Evolutionary conservation across 192 early-diverging fungal species (phyloP).

Genomic region (Coemansia sp.): DNA sequence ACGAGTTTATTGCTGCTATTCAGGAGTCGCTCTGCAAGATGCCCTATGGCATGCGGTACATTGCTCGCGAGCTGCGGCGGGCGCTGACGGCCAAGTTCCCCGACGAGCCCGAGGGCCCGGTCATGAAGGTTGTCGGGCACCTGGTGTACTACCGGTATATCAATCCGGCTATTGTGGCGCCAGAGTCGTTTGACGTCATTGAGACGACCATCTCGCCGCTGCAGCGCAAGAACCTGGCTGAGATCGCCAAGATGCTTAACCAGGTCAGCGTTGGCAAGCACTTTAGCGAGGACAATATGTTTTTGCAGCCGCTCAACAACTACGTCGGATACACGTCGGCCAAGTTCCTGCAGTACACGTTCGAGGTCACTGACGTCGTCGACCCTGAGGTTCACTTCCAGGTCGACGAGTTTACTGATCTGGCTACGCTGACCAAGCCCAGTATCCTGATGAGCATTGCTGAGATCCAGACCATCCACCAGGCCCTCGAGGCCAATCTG

Average conservation of each 20-base stretch:
- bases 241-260: conserved; percentile 93
- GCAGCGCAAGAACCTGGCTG: conserved; percentile 96
- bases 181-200: conserved; percentile 95
- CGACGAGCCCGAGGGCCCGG: conserved; percentile 70
- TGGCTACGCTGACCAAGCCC: conserved; percentile 76
- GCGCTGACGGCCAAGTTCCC: conserved; percentile 82
- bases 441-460: conserved; percentile 85
- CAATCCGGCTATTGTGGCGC: conserved; percentile 96
- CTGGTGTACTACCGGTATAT: conserved; percentile 98
- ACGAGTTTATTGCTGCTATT: conserved; percentile 83
- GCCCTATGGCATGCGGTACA: conserved; percentile 95
- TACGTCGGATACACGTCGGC: conserved; percentile 76
- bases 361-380: conserved; percentile 79
- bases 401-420: conserved; percentile 87
- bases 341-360: conserved; percentile 84
- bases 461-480: conserved; percentile 91
- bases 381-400: conserved; percentile 88
- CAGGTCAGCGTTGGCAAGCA: conserved; percentile 89
- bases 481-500: conserved; percentile 75
- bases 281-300: conserved; percentile 71
- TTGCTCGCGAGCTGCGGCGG: conserved; percentile 86
- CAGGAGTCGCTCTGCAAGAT: conserved; percentile 74
- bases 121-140: conserved; percentile 89
- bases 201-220: conserved; percentile 78
- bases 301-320: conserved; percentile 72